Evolutionary conservation across 192 early-diverging fungal species (phyloP).

Genomic region (Cladochytrium replicatum): DNA sequence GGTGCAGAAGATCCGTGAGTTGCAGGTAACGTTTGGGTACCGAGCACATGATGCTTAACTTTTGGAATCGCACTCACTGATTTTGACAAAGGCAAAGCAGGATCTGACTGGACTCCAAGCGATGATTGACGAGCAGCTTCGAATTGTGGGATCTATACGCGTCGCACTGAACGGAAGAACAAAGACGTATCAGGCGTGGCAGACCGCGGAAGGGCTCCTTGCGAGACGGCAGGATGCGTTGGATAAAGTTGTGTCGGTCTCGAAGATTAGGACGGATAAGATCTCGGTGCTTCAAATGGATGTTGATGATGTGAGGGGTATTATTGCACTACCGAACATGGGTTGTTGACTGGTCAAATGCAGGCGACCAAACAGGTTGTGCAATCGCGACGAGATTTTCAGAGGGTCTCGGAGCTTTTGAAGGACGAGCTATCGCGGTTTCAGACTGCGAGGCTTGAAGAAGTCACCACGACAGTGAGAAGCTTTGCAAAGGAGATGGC

Average conservation of each 20-base stretch:
- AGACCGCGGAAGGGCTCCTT: constrained; percentile 57
- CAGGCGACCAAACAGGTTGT: constrained; percentile 26
- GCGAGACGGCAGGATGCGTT: constrained; percentile 50
- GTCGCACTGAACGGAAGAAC: constrained; percentile 23
- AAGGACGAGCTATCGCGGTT: not conserved
- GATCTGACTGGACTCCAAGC: constrained; percentile 67
- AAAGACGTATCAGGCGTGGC: constrained; percentile 57
- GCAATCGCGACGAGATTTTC: not conserved
- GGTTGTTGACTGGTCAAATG: constrained; percentile 25
- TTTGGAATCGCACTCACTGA: not conserved
- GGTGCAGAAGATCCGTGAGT: constrained; percentile 66
- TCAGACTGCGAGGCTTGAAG: no score
- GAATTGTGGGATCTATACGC: constrained; percentile 74
- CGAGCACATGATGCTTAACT: not conserved
- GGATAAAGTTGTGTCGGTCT: constrained; percentile 15
- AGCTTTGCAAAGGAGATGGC: no score
- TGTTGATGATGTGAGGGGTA: constrained; percentile 37
- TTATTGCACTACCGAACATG: not conserved
- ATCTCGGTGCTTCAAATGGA: constrained; percentile 29
- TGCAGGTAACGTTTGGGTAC: constrained; percentile 43
- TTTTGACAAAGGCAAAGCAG: constrained; percentile 37
- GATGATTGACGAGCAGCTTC: constrained; percentile 82
- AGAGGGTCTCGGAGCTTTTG: not conserved
- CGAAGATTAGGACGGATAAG: constrained; percentile 36
- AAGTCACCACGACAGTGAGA: no score